Conservation (phyloP, 2,329 filamentous ascomycete species). For the Pseudocercospora macadamiae region DNA sequence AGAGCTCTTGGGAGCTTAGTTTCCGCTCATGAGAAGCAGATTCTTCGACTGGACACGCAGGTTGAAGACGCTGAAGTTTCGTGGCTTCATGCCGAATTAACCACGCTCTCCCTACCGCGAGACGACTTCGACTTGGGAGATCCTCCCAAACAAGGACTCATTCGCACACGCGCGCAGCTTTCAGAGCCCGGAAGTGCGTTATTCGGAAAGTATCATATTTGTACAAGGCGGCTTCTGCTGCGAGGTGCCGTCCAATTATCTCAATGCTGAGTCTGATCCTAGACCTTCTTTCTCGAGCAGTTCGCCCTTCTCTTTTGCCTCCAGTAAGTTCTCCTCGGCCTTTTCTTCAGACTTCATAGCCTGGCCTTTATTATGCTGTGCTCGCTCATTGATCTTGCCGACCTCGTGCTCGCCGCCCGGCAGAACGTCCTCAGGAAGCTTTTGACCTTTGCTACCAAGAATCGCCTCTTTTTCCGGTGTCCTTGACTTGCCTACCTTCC, state of each 20-base stretch:
- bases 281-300: conserved; percentile 26
- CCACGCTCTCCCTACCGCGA: too few relatives aligned
- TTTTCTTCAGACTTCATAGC: conserved; percentile 33
- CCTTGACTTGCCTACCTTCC: conserved; percentile 24
- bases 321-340: conserved; percentile 30
- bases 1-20: too few relatives aligned
- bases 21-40: too few relatives aligned
- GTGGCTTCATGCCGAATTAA: too few relatives aligned
- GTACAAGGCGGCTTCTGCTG: conserved; percentile 3
- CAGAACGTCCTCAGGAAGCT: conserved; percentile 37
- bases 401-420: conserved; percentile 37
- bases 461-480: conserved; percentile 28
- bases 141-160: too few relatives aligned
- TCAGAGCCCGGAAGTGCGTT: neutral
- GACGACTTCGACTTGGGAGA: too few relatives aligned
- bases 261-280: conserved; percentile 21
- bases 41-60: too few relatives aligned
- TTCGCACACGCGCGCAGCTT: too few relatives aligned
- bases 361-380: conserved; percentile 34
- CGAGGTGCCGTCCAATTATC: conserved; percentile 9
- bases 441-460: conserved; percentile 37
- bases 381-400: conserved; percentile 34
- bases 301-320: conserved; percentile 33
- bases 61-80: too few relatives aligned
- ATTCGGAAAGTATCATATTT: neutral